Evolutionary conservation across 2,329 filamentous ascomycete species (phyloP).

Genomic region (Penicillium crustosum): DNA sequence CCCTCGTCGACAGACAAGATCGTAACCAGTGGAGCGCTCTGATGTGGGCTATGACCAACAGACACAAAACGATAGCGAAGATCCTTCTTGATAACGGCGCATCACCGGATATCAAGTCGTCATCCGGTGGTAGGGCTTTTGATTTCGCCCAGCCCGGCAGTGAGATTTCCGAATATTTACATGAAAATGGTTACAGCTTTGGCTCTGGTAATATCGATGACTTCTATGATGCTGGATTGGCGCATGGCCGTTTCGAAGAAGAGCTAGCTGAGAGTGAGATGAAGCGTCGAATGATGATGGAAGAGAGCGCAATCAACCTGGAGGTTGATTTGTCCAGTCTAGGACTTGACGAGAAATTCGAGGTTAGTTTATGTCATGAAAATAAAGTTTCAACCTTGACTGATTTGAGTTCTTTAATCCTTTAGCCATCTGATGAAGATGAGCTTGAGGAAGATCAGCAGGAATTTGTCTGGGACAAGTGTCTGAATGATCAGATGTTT

Average conservation of each 20-base stretch:
- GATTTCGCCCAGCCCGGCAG: conserved; percentile 95
- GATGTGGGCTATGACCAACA: conserved; percentile 99
- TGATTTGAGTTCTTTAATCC: conserved; percentile 1
- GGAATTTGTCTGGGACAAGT: conserved; percentile 94
- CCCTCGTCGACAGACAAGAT: conserved; percentile 88
- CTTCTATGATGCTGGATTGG: conserved; percentile 90
- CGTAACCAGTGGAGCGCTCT: conserved; percentile 95
- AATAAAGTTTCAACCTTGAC: neutral
- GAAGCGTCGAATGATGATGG: conserved; percentile 92
- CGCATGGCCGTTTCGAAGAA: conserved; percentile 91
- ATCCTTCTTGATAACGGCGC: conserved; percentile 87
- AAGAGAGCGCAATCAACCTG: conserved; percentile 94
- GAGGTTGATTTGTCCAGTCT: conserved; percentile 96
- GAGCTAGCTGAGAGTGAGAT: conserved; percentile 96
- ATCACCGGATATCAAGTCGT: conserved; percentile 93
- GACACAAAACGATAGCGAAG: conserved; percentile 95
- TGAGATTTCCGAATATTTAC: conserved; percentile 92
- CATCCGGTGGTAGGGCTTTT: conserved; percentile 87
- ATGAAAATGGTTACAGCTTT: conserved; percentile 83
- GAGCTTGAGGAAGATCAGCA: conserved; percentile 86
- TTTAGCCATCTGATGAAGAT: conserved; percentile 68
- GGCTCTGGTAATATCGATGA: conserved; percentile 53
- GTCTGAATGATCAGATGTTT: conserved; percentile 98
- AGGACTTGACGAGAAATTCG: conserved; percentile 91
- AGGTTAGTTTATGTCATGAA: conserved; percentile 56